Evolutionary conservation across 805 yeast genomes (phyloP).

Genomic region (Starmerella kuoi): DNA sequence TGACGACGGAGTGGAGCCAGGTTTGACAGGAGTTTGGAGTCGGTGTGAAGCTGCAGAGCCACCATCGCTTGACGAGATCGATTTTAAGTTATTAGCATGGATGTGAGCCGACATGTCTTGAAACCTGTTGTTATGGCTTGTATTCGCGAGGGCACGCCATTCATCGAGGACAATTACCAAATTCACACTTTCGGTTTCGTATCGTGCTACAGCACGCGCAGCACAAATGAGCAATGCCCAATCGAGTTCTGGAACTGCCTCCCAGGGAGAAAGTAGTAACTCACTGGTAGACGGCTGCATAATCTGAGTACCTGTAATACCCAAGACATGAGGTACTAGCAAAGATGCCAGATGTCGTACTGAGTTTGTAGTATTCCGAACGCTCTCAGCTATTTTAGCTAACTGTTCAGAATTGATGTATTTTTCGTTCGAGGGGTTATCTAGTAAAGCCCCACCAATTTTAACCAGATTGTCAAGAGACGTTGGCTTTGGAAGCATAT

Average conservation of each 20-base stretch:
- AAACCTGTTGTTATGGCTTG: conserved; percentile 32
- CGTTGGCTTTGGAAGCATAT: conserved; percentile 44
- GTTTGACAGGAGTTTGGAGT: conserved; percentile 5
- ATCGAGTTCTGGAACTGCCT: conserved; percentile 55
- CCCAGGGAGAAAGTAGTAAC: conserved; percentile 8
- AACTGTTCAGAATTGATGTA: conserved; percentile 16
- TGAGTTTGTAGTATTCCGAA: conserved; percentile 50
- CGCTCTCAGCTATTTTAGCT: conserved; percentile 17
- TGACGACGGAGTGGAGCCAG: conserved; percentile 29
- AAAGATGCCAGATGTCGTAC: conserved; percentile 32
- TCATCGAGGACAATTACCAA: conserved; percentile 70
- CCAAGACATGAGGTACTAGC: conserved; percentile 10
- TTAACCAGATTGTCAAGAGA: conserved; percentile 40
- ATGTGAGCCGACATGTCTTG: conserved; percentile 1
- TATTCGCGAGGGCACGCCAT: conserved; percentile 44
- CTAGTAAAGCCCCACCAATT: conserved; percentile 35
- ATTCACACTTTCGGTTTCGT: conserved; percentile 49
- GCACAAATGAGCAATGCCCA: conserved; percentile 58
- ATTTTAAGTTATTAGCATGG: neutral
- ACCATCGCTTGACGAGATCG: neutral
- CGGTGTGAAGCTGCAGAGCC: neutral
- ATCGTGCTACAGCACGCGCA: conserved; percentile 55
- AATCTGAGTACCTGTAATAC: conserved; percentile 2
- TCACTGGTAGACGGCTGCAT: conserved; percentile 15
- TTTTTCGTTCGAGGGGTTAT: conserved; percentile 21